Base-by-base conservation (phyloP, 768 basidiomycete genomes). In the Royoungia palumana region DNA sequence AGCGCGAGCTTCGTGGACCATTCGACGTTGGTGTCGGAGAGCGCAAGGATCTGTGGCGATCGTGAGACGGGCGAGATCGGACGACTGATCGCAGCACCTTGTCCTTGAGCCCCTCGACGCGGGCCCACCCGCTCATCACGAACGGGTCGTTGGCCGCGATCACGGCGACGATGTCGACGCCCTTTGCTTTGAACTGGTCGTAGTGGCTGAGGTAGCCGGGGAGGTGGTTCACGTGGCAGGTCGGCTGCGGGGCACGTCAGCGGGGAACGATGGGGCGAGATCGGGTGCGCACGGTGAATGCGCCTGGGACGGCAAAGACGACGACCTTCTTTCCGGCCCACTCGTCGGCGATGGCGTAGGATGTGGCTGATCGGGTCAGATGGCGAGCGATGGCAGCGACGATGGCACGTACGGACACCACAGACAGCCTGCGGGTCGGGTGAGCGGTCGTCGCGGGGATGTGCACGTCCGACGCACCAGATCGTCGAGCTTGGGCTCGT, bases 251-350 rank as follows among this genome's bases (percentile, higher is more conserved):
- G 11, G n/a, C 1, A 19, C 16, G 3, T 32, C 14, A 32, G 14
- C 5, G 37, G 12, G 35, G 19, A 21, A 17, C 7, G 46, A 51
- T 47, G 35, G 13, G 10, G 35, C 7, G 27, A 44, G 39, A 46
- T 48, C 39, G 5, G 25, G 11, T 41, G 51, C 82, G 51, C 53
- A 88, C 87, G 14, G 87, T 87, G 72, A 89, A 89, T 14, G 87
- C 86, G 39, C 89, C 89, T 16, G 88, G 89, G 28, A 89, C 86
- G 48, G 85, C 73, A 64, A 91, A 76, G 44, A 90, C 61, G 32
- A 90, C 84, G 44, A 91, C 85, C 64, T 85, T 87, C 74, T 91
- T 91, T 61, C 82, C 83, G 66, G 83, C 84, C 85, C 85, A 89
- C 40, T 78, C 74, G 49, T 81, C 72, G 22, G 80, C 13, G 50